A percentile compares a stretch with the other conserved stretches of the same genome.
phyloP scores from a whole-genome alignment of 352 stramenopile genomes.

The Pythium pyrilobum region DNA sequence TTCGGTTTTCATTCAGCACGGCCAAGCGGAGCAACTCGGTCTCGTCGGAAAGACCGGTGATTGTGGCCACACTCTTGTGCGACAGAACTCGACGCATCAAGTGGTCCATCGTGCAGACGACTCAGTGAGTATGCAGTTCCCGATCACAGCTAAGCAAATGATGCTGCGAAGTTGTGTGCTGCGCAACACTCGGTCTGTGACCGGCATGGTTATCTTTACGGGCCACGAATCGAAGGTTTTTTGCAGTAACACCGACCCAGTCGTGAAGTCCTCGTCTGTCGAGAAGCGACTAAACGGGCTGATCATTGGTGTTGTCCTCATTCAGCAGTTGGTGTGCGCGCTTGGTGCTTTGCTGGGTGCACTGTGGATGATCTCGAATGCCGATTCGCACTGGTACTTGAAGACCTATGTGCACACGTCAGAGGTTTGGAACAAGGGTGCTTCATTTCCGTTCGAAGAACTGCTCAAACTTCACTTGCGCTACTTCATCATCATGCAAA shows the following conservation, averaged over 20 bases:
- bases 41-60: constrained; percentile 9
- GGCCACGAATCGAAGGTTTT: constrained; percentile 83
- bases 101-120: constrained; percentile 30
- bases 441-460: constrained; percentile 45
- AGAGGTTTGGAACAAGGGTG: constrained; percentile 20
- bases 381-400: constrained; percentile 67
- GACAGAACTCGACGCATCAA: constrained; percentile 17
- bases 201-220: constrained; percentile 88
- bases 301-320: constrained; percentile 68
- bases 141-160: constrained; percentile 85
- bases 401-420: constrained; percentile 15
- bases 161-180: constrained; percentile 86
- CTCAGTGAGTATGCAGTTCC: constrained; percentile 33
- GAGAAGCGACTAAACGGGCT: constrained; percentile 65
- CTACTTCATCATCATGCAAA: constrained; percentile 97
- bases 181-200: constrained; percentile 79
- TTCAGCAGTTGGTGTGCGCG: constrained; percentile 70
- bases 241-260: constrained; percentile 70
- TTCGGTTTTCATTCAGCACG: constrained; percentile 31
- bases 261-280: constrained; percentile 77
- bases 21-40: constrained; percentile 33
- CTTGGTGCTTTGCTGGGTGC: constrained; percentile 57
- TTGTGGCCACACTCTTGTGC: not conserved
- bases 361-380: constrained; percentile 64
- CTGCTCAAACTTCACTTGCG: constrained; percentile 79